Percentiles rank a stretch among this genome's conserved stretches.
These are phyloP conservation scores for Kwoniella dendrophila DNA, from an alignment of 768 basidiomycete genomes.

Conservation along the genomic window DNA sequence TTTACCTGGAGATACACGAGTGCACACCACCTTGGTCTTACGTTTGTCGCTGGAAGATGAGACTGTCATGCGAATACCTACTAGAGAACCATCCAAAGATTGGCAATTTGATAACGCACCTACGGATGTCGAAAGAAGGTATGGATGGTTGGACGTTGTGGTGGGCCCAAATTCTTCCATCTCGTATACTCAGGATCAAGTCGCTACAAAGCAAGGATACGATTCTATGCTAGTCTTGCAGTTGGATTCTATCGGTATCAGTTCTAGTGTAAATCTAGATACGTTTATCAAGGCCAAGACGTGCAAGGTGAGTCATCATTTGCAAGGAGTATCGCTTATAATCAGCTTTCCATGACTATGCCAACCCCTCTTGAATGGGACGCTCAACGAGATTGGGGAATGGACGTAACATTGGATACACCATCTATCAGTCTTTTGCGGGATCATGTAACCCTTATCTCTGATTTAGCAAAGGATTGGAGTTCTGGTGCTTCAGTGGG, in stretches of 20 bases:
- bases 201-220: constrained; percentile 72
- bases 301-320: constrained; percentile 65
- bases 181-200: constrained; percentile 80
- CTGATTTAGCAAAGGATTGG: constrained; percentile 93
- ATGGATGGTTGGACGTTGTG: constrained; percentile 68
- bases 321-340: constrained; percentile 3
- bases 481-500: constrained; percentile 70
- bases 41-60: constrained; percentile 78
- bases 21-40: constrained; percentile 78
- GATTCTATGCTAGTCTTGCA: constrained; percentile 78
- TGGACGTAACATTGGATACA: constrained; percentile 70
- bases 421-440: constrained; percentile 77
- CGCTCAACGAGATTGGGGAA: constrained; percentile 73
- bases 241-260: constrained; percentile 73
- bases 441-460: constrained; percentile 92
- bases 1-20: constrained; percentile 71
- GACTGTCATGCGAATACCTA: constrained; percentile 80
- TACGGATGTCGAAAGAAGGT: constrained; percentile 52
- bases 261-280: constrained; percentile 86
- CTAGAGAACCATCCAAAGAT: constrained; percentile 91
- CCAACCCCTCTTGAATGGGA: constrained; percentile 85
- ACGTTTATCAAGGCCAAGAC: constrained; percentile 74
- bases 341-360: constrained; percentile 56
- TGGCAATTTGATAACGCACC: constrained; percentile 83
- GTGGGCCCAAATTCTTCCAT: constrained; percentile 83